Base-by-base conservation (phyloP, 129 eudicot genomes). In the Tagetes erecta region DNA sequence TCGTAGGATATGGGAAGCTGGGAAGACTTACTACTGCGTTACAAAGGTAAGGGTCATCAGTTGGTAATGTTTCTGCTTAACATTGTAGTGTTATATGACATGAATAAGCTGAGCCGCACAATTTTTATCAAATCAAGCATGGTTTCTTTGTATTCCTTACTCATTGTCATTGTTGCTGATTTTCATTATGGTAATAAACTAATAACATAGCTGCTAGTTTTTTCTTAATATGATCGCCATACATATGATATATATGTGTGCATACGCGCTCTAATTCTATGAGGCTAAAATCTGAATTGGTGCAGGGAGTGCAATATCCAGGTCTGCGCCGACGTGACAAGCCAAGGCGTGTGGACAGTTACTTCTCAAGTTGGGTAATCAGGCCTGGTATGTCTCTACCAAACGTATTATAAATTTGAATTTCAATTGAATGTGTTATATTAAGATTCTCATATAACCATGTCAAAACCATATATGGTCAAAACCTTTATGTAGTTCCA, bases 1-100 rank as follows among this genome's bases (percentile, higher is more conserved):
- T 80, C 81, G 96, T 82, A 88, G 97, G 78, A 94, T 94, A 67
- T 94, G 97, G 97, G 98, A 94, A 87, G 85, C 89, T 77, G 96
- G 92, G 69, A 94, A 81, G 77, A 74, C 80, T 12, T 94, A 78
- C 84, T 90, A 90, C 75, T 94, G 98, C 14, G 84, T 90, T 71
- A 94, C 98, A 10, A 94, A 94, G 98, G 98, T 94, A 86, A 52
- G 62, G 10, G 46, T 60, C 34, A 73, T 42, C 27, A 20, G 27
- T 31, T 60, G 37, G 42, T 71, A 78, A 20, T 68, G 39, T 11
- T 56, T 44, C 20, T 51, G 53, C 31, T 64, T 42, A n/a, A 33
- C 56, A 46, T 60, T 74, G 37, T 60, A 46, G 36, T 74, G 27
- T 46, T 62, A 45, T 14, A 47, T 73, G 8, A 60, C 49, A 45